A percentile compares a stretch with the other conserved stretches of the same genome.
Evolutionary conservation across 177 flowering plant species (phyloP).

Genomic region (Vitis hybrid): DNA sequence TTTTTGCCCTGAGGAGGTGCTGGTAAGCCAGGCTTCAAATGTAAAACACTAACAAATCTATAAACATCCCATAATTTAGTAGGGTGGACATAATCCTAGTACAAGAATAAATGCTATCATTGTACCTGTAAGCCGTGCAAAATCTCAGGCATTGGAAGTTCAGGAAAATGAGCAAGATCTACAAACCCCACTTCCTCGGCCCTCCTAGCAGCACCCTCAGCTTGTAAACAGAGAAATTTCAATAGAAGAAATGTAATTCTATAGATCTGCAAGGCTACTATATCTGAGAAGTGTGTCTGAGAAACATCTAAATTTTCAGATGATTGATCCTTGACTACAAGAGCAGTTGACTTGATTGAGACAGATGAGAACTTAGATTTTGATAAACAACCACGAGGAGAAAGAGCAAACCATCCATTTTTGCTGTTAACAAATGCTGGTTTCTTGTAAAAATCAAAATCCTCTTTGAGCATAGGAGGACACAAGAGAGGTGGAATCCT

Average conservation of each 20-base stretch:
- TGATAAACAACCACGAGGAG: slow-evolving; percentile 48
- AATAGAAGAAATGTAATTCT: slow-evolving; percentile 68
- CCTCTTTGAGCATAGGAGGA: slow-evolving; percentile 64
- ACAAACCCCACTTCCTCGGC: slow-evolving; percentile 86
- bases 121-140: slow-evolving; percentile 93
- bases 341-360: slow-evolving; percentile 33
- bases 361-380: slow-evolving; percentile 31
- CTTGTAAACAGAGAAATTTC: slow-evolving; percentile 78
- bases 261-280: slow-evolving; percentile 67
- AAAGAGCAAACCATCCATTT: slow-evolving; percentile 85
- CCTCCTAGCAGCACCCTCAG: slow-evolving; percentile 68
- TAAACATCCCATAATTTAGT: neutral
- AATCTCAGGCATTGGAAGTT: slow-evolving; percentile 97
- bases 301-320: slow-evolving; percentile 22
- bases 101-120: neutral
- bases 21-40: too few relatives aligned
- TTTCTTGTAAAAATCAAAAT: slow-evolving; percentile 48
- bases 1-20: neutral
- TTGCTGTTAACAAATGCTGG: slow-evolving; percentile 67
- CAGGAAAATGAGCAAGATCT: slow-evolving; percentile 89
- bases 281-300: slow-evolving; percentile 62
- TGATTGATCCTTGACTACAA: slow-evolving; percentile 36
- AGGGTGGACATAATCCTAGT: neutral
- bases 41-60: neutral
- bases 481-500: slow-evolving; percentile 56